A percentile compares a stretch with the other conserved stretches of the same genome.
These are phyloP conservation scores for Pythium angustatum DNA, from an alignment of 352 stramenopile genomes.

Conservation along the genomic window DNA sequence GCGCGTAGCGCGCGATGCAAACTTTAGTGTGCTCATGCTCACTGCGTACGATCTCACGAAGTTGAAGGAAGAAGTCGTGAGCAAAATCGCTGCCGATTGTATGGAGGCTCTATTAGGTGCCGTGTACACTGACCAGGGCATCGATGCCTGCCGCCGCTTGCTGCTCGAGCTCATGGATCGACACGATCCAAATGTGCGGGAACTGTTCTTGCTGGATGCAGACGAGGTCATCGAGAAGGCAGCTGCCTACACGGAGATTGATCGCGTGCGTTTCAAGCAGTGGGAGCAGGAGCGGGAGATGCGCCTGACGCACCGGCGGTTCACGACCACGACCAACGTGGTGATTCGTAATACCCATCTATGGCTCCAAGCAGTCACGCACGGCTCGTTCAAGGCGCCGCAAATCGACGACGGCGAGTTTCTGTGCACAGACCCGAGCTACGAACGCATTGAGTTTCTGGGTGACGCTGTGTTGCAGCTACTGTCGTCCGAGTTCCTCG, in stretches of 20 bases:
- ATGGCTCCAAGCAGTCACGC: conserved; percentile 79
- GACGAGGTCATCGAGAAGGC: conserved; percentile 49
- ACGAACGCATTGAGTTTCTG: conserved; percentile 86
- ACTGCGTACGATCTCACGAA: conserved; percentile 66
- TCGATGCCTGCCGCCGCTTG: conserved; percentile 62
- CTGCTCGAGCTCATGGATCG: conserved; percentile 62
- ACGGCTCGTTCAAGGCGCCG: conserved; percentile 72
- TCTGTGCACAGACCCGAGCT: conserved; percentile 65
- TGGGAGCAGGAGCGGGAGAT: conserved; percentile 50
- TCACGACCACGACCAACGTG: conserved; percentile 48
- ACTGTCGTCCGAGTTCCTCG: conserved; percentile 75
- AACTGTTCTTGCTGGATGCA: conserved; percentile 63
- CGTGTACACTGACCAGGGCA: conserved; percentile 81
- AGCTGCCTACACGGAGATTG: conserved; percentile 50
- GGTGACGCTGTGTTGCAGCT: conserved; percentile 82
- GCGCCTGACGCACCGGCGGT: conserved; percentile 54
- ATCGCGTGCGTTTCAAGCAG: conserved; percentile 51
- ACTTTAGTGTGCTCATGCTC: conserved; percentile 75
- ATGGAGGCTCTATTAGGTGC: conserved; percentile 81
- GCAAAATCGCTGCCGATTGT: conserved; percentile 82
- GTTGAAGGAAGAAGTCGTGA: conserved; percentile 51
- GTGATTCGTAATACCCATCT: conserved; percentile 66
- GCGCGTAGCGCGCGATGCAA: conserved; percentile 68
- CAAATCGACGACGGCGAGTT: conserved; percentile 75
- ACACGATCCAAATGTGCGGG: conserved; percentile 52